Conservation (phyloP, 148 eudicot species). For the Heliosperma pusillum region DNA sequence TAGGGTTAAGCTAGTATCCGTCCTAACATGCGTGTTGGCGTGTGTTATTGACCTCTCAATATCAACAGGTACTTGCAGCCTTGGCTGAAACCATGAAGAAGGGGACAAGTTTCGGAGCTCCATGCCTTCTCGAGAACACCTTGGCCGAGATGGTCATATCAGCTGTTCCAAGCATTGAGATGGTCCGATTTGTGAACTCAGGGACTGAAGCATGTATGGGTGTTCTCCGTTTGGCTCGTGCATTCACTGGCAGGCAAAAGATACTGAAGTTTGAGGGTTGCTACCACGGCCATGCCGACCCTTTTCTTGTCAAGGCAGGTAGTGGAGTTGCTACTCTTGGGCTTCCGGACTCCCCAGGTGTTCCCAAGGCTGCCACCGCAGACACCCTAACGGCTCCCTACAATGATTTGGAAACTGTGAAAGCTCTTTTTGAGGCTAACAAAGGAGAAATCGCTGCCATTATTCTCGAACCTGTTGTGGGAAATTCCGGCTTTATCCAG, state of each 20-base stretch:
- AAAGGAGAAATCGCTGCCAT: constrained; percentile 84
- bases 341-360: constrained; percentile 95
- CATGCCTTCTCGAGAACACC: constrained; percentile 83
- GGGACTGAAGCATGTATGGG: constrained; percentile 99
- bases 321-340: constrained; percentile 98
- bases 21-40: background rate
- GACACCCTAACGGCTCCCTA: constrained; percentile 78
- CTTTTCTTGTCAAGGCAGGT: constrained; percentile 90
- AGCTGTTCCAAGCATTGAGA: constrained; percentile 94
- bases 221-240: constrained; percentile 88
- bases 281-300: constrained; percentile 97
- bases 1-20: background rate
- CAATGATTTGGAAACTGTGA: constrained; percentile 59
- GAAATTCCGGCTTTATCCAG: constrained; percentile 83
- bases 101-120: constrained; percentile 99
- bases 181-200: constrained; percentile 97
- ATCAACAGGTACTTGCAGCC: constrained; percentile 82
- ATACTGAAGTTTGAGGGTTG: constrained; percentile 96
- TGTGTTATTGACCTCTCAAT: background rate
- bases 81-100: constrained; percentile 94
- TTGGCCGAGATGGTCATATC: constrained; percentile 93
- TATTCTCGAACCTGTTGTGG: constrained; percentile 94
- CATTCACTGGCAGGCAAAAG: constrained; percentile 72
- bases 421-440: constrained; percentile 52
- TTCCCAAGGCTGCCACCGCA: constrained; percentile 69